Evolutionary conservation across 2,329 filamentous ascomycete species (phyloP).

Genomic region (Chrysosporium keratinophilum): DNA sequence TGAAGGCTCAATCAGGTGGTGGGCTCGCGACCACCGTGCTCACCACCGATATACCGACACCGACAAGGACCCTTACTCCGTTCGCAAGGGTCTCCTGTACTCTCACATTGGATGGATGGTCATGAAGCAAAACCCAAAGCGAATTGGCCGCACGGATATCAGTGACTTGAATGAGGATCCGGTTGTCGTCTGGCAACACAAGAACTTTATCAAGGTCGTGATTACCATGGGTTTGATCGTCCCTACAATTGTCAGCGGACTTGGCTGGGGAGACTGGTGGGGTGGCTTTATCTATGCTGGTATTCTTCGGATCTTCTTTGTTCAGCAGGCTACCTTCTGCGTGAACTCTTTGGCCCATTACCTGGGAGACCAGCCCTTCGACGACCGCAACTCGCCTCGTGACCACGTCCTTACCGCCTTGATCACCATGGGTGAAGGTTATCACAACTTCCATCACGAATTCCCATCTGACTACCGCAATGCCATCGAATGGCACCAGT

Average conservation of each 20-base stretch:
- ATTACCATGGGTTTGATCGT: conserved; percentile 66
- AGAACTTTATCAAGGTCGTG: conserved; percentile 72
- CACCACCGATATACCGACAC: conserved; percentile 90
- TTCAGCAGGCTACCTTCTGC: conserved; percentile 87
- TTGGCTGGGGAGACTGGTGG: conserved; percentile 69
- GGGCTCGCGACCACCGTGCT: conserved; percentile 75
- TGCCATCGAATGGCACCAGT: conserved; percentile 82
- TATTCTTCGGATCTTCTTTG: conserved; percentile 77
- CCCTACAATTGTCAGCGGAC: conserved; percentile 63
- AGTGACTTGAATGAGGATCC: conserved; percentile 78
- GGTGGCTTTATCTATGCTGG: conserved; percentile 78
- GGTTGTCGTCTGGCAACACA: conserved; percentile 79
- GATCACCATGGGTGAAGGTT: conserved; percentile 76
- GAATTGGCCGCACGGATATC: conserved; percentile 78
- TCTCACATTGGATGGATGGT: conserved; percentile 85
- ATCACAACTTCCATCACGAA: conserved; percentile 95
- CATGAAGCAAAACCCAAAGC: conserved; percentile 86
- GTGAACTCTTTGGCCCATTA: conserved; percentile 86
- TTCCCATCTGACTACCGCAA: conserved; percentile 91
- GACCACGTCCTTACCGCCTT: conserved; percentile 80
- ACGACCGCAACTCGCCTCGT: conserved; percentile 82
- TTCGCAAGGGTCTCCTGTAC: conserved; percentile 78
- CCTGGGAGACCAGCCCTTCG: conserved; percentile 85
- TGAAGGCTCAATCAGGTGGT: conserved; percentile 80
- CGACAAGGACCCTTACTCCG: conserved; percentile 83